phyloP scores from a whole-genome alignment of 1,139 yeast genomes.

The Blastobotrys aristatus region DNA sequence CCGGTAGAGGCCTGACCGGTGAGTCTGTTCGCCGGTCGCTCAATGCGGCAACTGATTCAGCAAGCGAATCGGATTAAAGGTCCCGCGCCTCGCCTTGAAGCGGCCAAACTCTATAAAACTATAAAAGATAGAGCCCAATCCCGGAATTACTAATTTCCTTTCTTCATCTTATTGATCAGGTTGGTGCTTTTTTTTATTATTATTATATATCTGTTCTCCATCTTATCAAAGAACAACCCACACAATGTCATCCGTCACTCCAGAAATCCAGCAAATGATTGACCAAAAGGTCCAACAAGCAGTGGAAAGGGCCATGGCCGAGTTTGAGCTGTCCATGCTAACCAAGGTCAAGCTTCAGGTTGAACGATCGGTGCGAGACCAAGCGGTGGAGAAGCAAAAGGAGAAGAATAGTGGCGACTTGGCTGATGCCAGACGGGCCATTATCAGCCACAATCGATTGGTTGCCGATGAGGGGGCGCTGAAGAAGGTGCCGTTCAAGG shows the following conservation, averaged over 20 bases:
- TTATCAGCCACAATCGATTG: slow-evolving; percentile 7
- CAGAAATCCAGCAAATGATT: slow-evolving; percentile 3
- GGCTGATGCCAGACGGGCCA: slow-evolving; percentile 8
- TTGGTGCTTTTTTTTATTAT: background rate
- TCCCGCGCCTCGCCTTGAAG: too few relatives aligned
- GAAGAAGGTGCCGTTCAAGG: slow-evolving; percentile 9
- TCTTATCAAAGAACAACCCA: background rate
- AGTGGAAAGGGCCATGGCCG: background rate
- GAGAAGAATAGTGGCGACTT: slow-evolving; percentile 1
- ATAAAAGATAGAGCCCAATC: background rate
- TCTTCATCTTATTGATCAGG: background rate
- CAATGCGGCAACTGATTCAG: too few relatives aligned
- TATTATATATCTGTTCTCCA: background rate
- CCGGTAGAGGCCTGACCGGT: too few relatives aligned
- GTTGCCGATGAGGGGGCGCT: slow-evolving; percentile 6
- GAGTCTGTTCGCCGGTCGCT: too few relatives aligned
- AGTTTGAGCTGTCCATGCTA: background rate
- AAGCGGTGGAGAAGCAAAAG: background rate
- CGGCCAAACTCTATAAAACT: background rate
- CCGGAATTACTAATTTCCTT: background rate
- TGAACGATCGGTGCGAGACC: slow-evolving; percentile 2
- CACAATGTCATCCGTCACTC: background rate
- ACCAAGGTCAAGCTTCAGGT: slow-evolving; percentile 3
- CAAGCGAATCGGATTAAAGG: too few relatives aligned
- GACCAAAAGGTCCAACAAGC: slow-evolving; percentile 1